These are phyloP conservation scores for Scenedesmus sp. DNA, from an alignment of 163 green algal species.

Conservation along the genomic window DNA sequence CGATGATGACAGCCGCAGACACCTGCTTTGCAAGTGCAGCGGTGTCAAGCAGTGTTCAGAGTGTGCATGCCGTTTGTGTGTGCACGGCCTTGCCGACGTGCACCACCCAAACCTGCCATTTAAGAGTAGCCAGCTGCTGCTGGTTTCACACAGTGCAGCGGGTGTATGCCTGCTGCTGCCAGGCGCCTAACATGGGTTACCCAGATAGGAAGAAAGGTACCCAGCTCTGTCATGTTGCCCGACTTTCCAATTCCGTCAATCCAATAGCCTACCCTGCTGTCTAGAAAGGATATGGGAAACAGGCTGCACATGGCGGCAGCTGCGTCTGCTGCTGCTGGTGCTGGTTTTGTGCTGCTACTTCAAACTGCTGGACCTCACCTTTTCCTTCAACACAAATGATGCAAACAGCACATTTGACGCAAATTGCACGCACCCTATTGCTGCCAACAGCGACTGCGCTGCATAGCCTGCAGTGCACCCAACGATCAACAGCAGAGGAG, in stretches of 20 bases:
- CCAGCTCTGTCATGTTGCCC: too few species aligned
- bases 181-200: too few species aligned
- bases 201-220: too few species aligned
- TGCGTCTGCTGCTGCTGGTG: not conserved
- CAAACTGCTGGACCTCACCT: slow-evolving; percentile 53
- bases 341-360: too few species aligned
- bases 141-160: too few species aligned
- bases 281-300: not conserved
- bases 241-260: too few species aligned
- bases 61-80: not conserved
- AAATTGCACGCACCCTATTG: slow-evolving; percentile 91
- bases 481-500: not conserved
- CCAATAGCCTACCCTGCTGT: too few species aligned
- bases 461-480: slow-evolving; percentile 78
- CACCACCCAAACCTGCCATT: too few species aligned
- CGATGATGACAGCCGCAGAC: slow-evolving; percentile 72
- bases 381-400: slow-evolving; percentile 84
- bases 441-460: slow-evolving; percentile 90
- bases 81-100: too few species aligned
- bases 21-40: slow-evolving; percentile 65
- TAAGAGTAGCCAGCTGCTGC: too few species aligned
- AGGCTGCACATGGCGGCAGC: not conserved
- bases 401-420: slow-evolving; percentile 92
- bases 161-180: too few species aligned
- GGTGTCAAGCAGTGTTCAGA: too few species aligned